Evolutionary conservation across 208 protist species (phyloP), one percentile per base, ranked within the genome.

Genomic region (Trypanosoma rangeli): DNA sequence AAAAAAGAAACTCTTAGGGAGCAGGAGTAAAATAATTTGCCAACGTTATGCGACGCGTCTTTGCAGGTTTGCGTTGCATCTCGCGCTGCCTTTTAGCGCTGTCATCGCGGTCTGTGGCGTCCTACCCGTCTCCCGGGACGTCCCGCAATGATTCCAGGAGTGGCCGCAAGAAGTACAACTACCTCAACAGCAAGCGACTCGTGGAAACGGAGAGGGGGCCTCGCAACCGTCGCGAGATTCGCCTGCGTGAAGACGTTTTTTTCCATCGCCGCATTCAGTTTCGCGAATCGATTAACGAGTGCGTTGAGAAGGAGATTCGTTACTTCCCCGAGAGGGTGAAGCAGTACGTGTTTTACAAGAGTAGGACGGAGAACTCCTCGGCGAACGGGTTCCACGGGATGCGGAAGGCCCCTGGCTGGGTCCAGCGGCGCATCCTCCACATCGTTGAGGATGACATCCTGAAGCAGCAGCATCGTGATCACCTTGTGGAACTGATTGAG

Each of bases 151-250:
- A 9, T 8, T 0, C 18, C 35, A 66, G 53, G 18, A 58, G 22
- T 39, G 50, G 56, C 24, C 57, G 73, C 28, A 96, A 96, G 72
- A 73, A 76, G 28, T 96, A 78, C 77, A 96, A 96, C 76, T 96
- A 85, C 71, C 83, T 96, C 50, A 96, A 74, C 0, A 55, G n/a
- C 7, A 61, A 85, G 33, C 80, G 87, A 0, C 67, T 95, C 13
- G 68, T 92, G 8, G 46, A 66, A 9, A 65, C 44, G 0, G 46
- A 70, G n/a, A 55, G 70, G 24, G 73, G 59, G 55, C 39, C 24
- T 28, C 42, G 75, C 33, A 68, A 61, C 22, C 64, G 67, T 3
- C 28, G 35, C 42, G 46, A 16, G 16, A 69, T 84, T 20, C 86
- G 86, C 2, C 18, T 57, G 42, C 79, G 79, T 24, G 90, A 92